These are phyloP conservation scores for Climacium dendroides DNA, from an alignment of 225 moss, liverwort and hornwort species.

Conservation along the genomic window DNA sequence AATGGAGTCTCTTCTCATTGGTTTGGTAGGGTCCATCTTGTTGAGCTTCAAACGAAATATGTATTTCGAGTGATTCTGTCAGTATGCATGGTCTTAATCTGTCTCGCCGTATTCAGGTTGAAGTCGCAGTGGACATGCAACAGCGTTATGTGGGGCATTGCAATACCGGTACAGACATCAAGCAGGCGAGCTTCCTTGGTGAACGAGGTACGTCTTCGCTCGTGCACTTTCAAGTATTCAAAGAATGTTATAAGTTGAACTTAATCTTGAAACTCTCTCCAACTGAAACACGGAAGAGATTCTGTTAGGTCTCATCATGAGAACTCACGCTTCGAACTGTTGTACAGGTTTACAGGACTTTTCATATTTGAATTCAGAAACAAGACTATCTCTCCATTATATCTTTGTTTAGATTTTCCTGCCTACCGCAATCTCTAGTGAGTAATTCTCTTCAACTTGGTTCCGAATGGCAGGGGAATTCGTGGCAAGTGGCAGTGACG, in stretches of 20 bases:
- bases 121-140: slow-evolving; percentile 87
- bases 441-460: background rate
- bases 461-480: slow-evolving; percentile 67
- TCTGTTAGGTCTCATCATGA: background rate
- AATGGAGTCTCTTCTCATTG: background rate
- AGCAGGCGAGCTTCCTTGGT: slow-evolving; percentile 99
- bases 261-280: background rate
- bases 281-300: background rate
- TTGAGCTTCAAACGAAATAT: background rate
- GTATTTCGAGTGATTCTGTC: background rate
- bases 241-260: background rate
- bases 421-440: background rate
- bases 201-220: slow-evolving; percentile 55
- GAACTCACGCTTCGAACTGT: background rate
- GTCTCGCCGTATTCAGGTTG: slow-evolving; percentile 30
- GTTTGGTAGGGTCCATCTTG: background rate
- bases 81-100: background rate
- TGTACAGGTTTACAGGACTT: background rate
- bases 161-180: slow-evolving; percentile 97
- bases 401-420: background rate
- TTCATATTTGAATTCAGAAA: background rate
- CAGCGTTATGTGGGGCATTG: slow-evolving; percentile 99
- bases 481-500: slow-evolving; percentile 96
- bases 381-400: background rate
- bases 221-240: background rate